Base-by-base conservation (phyloP, 805 yeast species). In the Saccharomyces paradoxus region DNA sequence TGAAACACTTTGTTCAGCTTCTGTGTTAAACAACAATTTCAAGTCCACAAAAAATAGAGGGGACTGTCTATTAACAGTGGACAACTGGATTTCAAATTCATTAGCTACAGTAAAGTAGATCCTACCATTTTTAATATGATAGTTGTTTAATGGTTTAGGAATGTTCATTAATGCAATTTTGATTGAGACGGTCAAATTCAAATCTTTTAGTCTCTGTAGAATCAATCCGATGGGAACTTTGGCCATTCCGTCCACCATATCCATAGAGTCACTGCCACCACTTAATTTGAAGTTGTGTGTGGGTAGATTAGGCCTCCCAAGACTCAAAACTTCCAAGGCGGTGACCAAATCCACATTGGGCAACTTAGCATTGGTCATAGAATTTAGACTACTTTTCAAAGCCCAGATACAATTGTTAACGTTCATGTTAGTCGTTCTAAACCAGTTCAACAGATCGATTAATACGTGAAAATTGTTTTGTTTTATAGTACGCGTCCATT, bases 271-370 rank as follows among this genome's bases (percentile, higher is more conserved):
- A 5, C 50, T 57, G 46, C 62, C 66, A n/a, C 67, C 67, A 41
- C 65, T 63, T 27, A 63, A 75, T 4, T 84, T 70, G 58, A 82
- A 80, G 59, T 78, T 79, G 65, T 86, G 83, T 0, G 86, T 76
- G 2, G 89, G 84, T 44, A 87, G 75, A 41, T 80, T 82, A 1
- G 97, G 96, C 57, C 86, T 74, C 3, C 96, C 96, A 44, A 80
- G 76, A 46, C 83, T 80, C 53, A 91, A 74, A 0, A 94, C 96
- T 65, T 92, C 95, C 60, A 92, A 73, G 0, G 96, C 89, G 0
- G 98, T 91, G 26, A 83, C 78, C 22, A 94, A 69, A 70, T 94
- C 99, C 0, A 96, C 94, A 68, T 89, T 89, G 4, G 97, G 96
- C 52, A 92, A 72, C 64, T 95, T 91, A 0, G 99, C 98, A 29